A percentile compares a stretch with the other conserved stretches of the same genome.
phyloP scores from a whole-genome alignment of 2,329 filamentous ascomycete genomes.

The Akanthomyces muscarius region DNA sequence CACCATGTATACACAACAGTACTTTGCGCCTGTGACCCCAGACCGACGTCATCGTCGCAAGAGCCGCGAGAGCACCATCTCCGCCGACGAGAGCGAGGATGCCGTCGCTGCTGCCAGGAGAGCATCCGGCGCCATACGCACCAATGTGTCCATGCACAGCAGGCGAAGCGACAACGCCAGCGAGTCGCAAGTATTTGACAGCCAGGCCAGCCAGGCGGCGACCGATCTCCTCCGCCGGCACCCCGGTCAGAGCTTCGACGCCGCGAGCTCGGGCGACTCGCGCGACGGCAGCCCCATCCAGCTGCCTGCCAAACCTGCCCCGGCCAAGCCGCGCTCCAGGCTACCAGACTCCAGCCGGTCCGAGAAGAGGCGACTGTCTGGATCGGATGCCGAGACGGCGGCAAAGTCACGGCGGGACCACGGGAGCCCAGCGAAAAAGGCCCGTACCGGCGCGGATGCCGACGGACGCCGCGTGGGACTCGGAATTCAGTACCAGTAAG shows the following conservation, averaged over 20 bases:
- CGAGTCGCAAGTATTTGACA: conserved; percentile 58
- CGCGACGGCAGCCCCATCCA: conserved; percentile 40
- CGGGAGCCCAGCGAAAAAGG: conserved; percentile 50
- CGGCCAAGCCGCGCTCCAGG: conserved; percentile 46
- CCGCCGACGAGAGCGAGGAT: conserved; percentile 59
- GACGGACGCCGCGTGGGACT: conserved; percentile 43
- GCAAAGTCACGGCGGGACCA: conserved; percentile 22
- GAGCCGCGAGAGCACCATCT: conserved; percentile 84
- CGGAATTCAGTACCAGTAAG: conserved; percentile 47
- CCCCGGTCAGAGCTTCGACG: conserved; percentile 49
- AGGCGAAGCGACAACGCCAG: conserved; percentile 25
- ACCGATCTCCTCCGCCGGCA: conserved; percentile 68
- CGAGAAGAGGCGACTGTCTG: conserved; percentile 51
- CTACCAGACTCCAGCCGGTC: conserved; percentile 34
- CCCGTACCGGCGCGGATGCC: conserved; percentile 40
- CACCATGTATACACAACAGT: conserved; percentile 38
- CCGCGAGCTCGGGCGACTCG: conserved; percentile 40
- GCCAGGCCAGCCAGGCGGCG: conserved; percentile 73
- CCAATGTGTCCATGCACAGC: conserved; percentile 26
- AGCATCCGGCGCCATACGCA: conserved; percentile 23
- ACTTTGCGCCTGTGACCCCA: conserved; percentile 45
- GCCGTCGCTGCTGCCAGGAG: conserved; percentile 37
- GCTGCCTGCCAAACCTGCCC: conserved; percentile 30
- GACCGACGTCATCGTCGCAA: conserved; percentile 49
- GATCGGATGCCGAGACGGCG: conserved; percentile 30